Percentiles rank a stretch among this genome's conserved stretches.
These are phyloP conservation scores for Irineochytrium annulatum DNA, from an alignment of 192 early-diverging fungal genomes.

Conservation along the genomic window DNA sequence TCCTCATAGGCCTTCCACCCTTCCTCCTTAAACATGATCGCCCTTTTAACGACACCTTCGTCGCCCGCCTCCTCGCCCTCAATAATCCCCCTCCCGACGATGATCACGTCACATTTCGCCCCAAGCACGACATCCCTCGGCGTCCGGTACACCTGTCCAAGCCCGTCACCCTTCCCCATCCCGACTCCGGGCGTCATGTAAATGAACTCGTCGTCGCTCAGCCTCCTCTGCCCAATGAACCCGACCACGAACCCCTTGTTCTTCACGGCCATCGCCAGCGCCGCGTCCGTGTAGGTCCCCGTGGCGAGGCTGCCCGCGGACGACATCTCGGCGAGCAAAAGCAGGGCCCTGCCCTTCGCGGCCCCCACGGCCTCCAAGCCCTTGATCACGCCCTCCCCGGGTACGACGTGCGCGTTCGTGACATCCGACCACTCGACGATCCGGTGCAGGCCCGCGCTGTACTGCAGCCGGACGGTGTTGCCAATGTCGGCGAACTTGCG, in stretches of 20 bases:
- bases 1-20: constrained; percentile 95
- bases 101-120: constrained; percentile 90
- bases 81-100: constrained; percentile 91
- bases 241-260: constrained; percentile 92
- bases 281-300: constrained; percentile 78
- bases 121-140: constrained; percentile 82
- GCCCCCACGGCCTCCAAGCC: constrained; percentile 86
- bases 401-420: constrained; percentile 91
- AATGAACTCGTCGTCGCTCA: constrained; percentile 79
- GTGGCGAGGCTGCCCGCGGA: constrained; percentile 80
- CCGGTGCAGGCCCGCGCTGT: constrained; percentile 81
- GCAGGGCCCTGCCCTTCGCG: constrained; percentile 68
- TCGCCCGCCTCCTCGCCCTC: constrained; percentile 54
- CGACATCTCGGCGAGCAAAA: constrained; percentile 97
- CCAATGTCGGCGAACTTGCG: constrained; percentile 99
- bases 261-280: constrained; percentile 78
- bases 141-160: constrained; percentile 96
- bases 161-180: constrained; percentile 75
- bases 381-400: constrained; percentile 91
- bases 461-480: constrained; percentile 96
- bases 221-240: constrained; percentile 77
- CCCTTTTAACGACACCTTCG: constrained; percentile 30
- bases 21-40: constrained; percentile 80
- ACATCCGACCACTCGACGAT: constrained; percentile 96
- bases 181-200: constrained; percentile 95